phyloP scores from a whole-genome alignment of 345 rosid genomes.

The Barbarea vulgaris region DNA sequence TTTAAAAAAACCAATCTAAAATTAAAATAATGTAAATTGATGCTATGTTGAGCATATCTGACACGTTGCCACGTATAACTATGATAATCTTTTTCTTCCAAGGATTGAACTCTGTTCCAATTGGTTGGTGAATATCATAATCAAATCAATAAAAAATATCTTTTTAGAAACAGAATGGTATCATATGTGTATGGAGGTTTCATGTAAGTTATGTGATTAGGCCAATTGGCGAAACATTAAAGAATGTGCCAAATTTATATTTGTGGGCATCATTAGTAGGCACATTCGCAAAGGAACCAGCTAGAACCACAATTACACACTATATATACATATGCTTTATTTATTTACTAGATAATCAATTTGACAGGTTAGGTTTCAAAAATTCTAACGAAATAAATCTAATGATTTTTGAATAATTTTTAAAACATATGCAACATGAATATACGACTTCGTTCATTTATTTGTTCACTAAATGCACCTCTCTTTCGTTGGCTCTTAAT shows the following conservation, averaged over 20 bases:
- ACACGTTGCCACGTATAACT: slow-evolving; percentile 4
- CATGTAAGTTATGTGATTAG: slow-evolving; percentile 26
- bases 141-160: not conserved
- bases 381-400: not conserved
- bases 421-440: not conserved
- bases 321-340: not conserved
- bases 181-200: not conserved
- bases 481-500: too few species aligned
- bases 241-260: slow-evolving; percentile 17
- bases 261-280: slow-evolving; percentile 25
- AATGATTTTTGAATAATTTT: not conserved
- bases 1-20: not conserved
- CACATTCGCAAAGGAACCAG: slow-evolving; percentile 13
- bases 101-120: not conserved
- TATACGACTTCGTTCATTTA: not conserved
- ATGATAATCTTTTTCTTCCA: not conserved
- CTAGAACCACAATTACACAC: slow-evolving; percentile 9
- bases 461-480: too few species aligned
- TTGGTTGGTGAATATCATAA: slow-evolving; percentile 29
- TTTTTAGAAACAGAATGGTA: not conserved
- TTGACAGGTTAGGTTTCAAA: not conserved
- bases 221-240: slow-evolving; percentile 28
- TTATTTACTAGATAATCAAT: not conserved
- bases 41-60: not conserved
- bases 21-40: not conserved